Evolutionary conservation across 805 yeast species (phyloP), one percentile per base, ranked within the genome.

Genomic region (Ogataea polymorpha): DNA sequence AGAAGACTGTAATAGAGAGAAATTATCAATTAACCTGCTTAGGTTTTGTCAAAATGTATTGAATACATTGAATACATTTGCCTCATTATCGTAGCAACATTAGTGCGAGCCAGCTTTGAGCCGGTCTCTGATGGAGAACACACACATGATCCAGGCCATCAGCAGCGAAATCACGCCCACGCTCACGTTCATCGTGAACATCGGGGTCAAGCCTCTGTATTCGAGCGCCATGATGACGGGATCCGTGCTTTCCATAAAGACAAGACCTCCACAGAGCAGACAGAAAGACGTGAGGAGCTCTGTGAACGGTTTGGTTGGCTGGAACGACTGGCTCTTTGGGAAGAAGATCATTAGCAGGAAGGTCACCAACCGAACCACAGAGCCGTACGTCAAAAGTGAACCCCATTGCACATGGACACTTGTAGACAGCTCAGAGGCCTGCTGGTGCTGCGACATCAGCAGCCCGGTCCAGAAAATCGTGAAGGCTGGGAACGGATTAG

Each of bases 401-500:
- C 99, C 99, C 99, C 99, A 93, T 65, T 89, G 97, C 39, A 75
- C 67, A 62, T 93, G 99, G 47, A 93, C 77, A 13, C 65, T 69
- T 2, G 97, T 88, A 2, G 96, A 81, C 23, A 84, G 72, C 39
- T 61, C 69, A 1, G 93, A 82, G 5, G 90, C 85, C 64, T 93
- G 99, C 28, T 79, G 80, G 64, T 93, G 99, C 62, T 84, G 87
- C 2, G 97, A 89, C 99, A 93, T 93, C 47, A 93, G 71, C 11
- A 83, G 74, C 21, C 99, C 99, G 1, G 98, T 93, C 96, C 96
- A 93, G 66, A 86, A 93, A 24, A 93, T 86, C 2, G 95, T 88
- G 50, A 93, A 77, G 1, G 86, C 80, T 3, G 98, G 97, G 76
- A 93, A 88, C 24, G 97, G 97, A 60, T 93, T 93, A 49, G 95